Conservation (phyloP, 148 eudicot genomes). For the Bassia scoparia region DNA sequence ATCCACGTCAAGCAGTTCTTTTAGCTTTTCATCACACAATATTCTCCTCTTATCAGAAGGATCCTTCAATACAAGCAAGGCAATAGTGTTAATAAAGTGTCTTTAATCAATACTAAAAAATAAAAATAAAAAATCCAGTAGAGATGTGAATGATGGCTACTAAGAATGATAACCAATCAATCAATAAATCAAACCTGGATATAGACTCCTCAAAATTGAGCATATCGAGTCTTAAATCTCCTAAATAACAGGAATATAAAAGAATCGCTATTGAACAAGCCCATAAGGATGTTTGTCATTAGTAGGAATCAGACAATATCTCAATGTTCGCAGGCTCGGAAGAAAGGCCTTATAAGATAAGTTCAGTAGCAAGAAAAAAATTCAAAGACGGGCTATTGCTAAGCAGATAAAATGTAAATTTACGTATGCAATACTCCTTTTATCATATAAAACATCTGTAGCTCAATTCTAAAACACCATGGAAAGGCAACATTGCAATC, state of each 20-base stretch:
- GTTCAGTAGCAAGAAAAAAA: not conserved
- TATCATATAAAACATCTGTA: not conserved
- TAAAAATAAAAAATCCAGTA: no score
- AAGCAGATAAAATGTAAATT: not conserved
- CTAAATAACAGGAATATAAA: not conserved
- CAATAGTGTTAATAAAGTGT: constrained; percentile 9
- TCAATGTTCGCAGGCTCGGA: not conserved
- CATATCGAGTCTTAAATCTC: not conserved
- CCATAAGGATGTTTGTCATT: not conserved
- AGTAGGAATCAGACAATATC: not conserved
- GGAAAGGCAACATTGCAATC: not conserved
- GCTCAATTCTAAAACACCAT: not conserved
- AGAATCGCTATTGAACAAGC: not conserved
- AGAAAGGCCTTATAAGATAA: not conserved
- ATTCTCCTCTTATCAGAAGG: constrained; percentile 45
- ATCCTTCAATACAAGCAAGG: constrained; percentile 31
- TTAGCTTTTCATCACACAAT: constrained; percentile 41
- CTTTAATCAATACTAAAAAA: not conserved
- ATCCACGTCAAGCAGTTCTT: constrained; percentile 36
- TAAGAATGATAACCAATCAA: not conserved
- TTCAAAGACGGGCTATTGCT: not conserved
- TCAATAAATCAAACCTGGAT: not conserved
- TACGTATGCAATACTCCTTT: not conserved
- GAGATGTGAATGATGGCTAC: not conserved
- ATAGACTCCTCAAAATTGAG: not conserved